Conservation (phyloP, 2,329 filamentous ascomycete species). For the Zasmidium angulare region DNA sequence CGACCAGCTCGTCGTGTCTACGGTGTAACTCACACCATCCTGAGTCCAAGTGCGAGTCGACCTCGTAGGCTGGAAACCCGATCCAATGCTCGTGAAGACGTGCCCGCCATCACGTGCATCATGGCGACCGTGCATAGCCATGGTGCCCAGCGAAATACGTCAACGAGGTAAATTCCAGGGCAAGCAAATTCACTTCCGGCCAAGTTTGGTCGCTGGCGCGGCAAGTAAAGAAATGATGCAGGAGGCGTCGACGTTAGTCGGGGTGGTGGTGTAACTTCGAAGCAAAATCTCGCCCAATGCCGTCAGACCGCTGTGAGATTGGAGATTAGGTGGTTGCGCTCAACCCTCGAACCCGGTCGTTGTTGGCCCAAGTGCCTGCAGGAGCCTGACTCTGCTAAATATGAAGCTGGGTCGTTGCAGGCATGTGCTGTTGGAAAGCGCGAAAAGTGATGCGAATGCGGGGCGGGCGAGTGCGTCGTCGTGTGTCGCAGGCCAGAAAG, state of each 20-base stretch:
- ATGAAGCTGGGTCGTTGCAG: neutral
- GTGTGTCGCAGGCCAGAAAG: neutral
- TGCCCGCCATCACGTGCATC: slow-evolving; percentile 14
- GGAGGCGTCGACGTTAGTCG: neutral
- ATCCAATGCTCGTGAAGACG: slow-evolving; percentile 15
- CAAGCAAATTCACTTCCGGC: neutral
- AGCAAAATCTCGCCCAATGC: neutral
- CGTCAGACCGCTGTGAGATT: neutral
- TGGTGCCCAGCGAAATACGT: neutral
- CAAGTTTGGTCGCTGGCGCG: neutral
- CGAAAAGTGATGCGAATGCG: neutral
- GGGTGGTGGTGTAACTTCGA: neutral
- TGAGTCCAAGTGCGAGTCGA: slow-evolving; percentile 28
- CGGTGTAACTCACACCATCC: slow-evolving; percentile 29
- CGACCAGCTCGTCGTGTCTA: slow-evolving; percentile 28
- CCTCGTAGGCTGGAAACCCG: slow-evolving; percentile 12
- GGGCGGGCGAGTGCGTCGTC: neutral
- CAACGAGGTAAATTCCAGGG: neutral
- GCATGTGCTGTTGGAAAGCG: neutral
- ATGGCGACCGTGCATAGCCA: slow-evolving; percentile 9
- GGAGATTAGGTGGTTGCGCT: neutral
- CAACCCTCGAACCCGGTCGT: neutral
- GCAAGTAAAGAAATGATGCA: neutral
- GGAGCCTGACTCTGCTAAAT: neutral
- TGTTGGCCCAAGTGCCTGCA: neutral